phyloP scores from a whole-genome alignment of 345 rosid species.

The Raphanus sativus region DNA sequence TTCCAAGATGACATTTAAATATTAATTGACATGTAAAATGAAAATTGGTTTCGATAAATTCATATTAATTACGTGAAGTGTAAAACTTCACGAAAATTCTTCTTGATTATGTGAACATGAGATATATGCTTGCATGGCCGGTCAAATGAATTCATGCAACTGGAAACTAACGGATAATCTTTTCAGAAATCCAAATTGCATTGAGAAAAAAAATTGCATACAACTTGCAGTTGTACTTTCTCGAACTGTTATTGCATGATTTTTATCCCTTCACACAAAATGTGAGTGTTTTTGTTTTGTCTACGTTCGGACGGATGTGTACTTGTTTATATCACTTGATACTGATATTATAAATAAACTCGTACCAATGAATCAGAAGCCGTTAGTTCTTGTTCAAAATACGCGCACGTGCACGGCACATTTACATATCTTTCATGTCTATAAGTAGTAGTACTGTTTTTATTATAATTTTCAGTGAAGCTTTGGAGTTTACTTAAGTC shows the following conservation, averaged over 20 bases:
- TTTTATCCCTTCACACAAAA: not conserved
- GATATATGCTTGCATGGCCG: slow-evolving; percentile 19
- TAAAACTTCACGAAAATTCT: not conserved
- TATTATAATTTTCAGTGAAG: slow-evolving; percentile 23
- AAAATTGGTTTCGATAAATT: not conserved
- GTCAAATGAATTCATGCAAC: slow-evolving; percentile 16
- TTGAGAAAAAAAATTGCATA: not conserved
- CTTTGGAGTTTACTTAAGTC: slow-evolving; percentile 27
- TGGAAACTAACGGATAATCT: slow-evolving; percentile 7
- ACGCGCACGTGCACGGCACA: slow-evolving; percentile 29
- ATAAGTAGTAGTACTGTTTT: not conserved
- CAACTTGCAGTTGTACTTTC: not conserved
- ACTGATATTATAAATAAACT: not conserved
- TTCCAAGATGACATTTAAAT: too few species aligned
- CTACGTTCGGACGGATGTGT: slow-evolving; percentile 6
- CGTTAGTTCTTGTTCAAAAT: slow-evolving; percentile 38
- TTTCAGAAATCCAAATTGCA: slow-evolving; percentile 20
- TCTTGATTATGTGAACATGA: slow-evolving; percentile 9
- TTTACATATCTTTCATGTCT: slow-evolving; percentile 7
- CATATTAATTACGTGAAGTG: not conserved
- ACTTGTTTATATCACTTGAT: not conserved
- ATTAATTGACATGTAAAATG: not conserved
- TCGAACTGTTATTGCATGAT: slow-evolving; percentile 12
- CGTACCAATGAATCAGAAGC: slow-evolving; percentile 28
- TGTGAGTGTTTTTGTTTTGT: not conserved